Evolutionary conservation across 192 early-diverging fungal species (phyloP).

Genomic region (Dissophora ornata): DNA sequence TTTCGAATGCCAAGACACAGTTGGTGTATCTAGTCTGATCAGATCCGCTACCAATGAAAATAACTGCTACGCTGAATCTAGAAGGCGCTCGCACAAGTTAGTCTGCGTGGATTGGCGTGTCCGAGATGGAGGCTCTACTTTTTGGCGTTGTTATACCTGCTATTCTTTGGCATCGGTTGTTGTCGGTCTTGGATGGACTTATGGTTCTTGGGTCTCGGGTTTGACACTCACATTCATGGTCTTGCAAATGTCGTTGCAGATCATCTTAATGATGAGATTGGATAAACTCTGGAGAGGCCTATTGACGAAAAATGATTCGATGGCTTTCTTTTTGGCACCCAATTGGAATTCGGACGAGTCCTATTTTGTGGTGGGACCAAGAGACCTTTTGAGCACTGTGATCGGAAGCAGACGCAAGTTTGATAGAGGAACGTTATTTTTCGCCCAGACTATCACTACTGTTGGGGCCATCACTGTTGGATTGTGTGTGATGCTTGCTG

Average conservation of each 20-base stretch:
- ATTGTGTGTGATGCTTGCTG: slow-evolving; percentile 25
- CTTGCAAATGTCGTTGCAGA: slow-evolving; percentile 19
- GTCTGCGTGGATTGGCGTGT: slow-evolving; percentile 11
- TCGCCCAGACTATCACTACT: slow-evolving; percentile 18
- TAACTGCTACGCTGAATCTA: neutral
- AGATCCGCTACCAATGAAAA: slow-evolving; percentile 7
- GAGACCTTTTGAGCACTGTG: slow-evolving; percentile 18
- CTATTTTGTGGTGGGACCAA: slow-evolving; percentile 23
- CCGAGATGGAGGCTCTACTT: slow-evolving; percentile 10
- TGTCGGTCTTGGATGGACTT: slow-evolving; percentile 19
- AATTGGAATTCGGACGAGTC: slow-evolving; percentile 24
- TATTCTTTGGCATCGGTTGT: slow-evolving; percentile 11
- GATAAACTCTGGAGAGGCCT: slow-evolving; percentile 13
- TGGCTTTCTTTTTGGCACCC: slow-evolving; percentile 23
- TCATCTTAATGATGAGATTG: slow-evolving; percentile 15
- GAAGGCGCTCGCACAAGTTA: slow-evolving; percentile 6
- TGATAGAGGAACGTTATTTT: slow-evolving; percentile 14
- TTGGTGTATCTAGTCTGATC: slow-evolving; percentile 10
- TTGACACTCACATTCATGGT: slow-evolving; percentile 23
- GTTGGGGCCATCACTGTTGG: slow-evolving; percentile 18
- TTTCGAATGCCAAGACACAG: slow-evolving; percentile 14
- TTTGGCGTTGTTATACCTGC: slow-evolving; percentile 21
- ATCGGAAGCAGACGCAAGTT: slow-evolving; percentile 18
- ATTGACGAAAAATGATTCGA: slow-evolving; percentile 13
- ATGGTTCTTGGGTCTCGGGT: slow-evolving; percentile 19